phyloP scores from a whole-genome alignment of 2,329 filamentous ascomycete species.

The Tetracladium maxilliforme region DNA sequence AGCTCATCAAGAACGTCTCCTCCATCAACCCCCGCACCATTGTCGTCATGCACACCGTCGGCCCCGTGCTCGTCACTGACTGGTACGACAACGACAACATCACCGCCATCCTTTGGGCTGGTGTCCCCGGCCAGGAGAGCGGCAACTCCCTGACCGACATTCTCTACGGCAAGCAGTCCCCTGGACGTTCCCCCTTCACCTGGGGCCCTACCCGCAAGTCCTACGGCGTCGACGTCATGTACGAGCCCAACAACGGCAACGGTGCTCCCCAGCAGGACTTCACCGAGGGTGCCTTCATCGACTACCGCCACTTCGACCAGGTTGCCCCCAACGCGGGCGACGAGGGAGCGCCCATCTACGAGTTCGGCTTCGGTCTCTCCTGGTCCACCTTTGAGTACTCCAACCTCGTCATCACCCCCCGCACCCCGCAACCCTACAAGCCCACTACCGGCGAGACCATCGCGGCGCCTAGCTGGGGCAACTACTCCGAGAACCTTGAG shows the following conservation, averaged over 20 bases:
- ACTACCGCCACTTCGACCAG: slow-evolving; percentile 63
- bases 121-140: slow-evolving; percentile 70
- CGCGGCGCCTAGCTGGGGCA: slow-evolving; percentile 48
- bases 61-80: slow-evolving; percentile 62
- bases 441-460: slow-evolving; percentile 47
- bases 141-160: slow-evolving; percentile 69
- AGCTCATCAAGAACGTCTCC: slow-evolving; percentile 68
- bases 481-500: slow-evolving; percentile 41
- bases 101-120: slow-evolving; percentile 72
- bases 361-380: slow-evolving; percentile 68
- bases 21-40: slow-evolving; percentile 75
- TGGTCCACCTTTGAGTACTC: slow-evolving; percentile 71
- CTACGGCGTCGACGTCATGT: slow-evolving; percentile 55
- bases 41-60: slow-evolving; percentile 77
- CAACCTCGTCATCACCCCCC: slow-evolving; percentile 32
- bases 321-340: slow-evolving; percentile 3
- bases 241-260: slow-evolving; percentile 52
- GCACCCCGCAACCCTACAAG: slow-evolving; percentile 10
- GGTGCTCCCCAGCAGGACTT: slow-evolving; percentile 59
- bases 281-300: slow-evolving; percentile 66
- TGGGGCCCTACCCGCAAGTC: slow-evolving; percentile 53
- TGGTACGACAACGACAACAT: slow-evolving; percentile 67
- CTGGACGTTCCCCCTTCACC: slow-evolving; percentile 68
- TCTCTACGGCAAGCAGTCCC: slow-evolving; percentile 71
- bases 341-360: slow-evolving; percentile 52